These are phyloP conservation scores for Scedosporium boydii DNA, from an alignment of 2,329 filamentous ascomycete genomes.

Conservation along the genomic window DNA sequence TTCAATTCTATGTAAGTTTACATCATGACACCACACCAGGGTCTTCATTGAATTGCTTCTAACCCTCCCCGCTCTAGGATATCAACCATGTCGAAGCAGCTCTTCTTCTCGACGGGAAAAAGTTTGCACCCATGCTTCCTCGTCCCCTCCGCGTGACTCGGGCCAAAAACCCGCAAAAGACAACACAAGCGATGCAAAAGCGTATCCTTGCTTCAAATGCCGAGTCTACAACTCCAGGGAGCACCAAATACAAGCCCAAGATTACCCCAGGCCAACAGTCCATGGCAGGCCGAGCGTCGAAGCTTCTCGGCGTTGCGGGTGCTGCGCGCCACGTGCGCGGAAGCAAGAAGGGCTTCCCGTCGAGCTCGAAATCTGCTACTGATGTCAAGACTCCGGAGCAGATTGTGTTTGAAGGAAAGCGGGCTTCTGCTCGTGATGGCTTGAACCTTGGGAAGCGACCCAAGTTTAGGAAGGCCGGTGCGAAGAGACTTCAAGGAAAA, in stretches of 20 bases:
- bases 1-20: conserved; percentile 69
- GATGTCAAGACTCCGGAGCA: conserved; percentile 52
- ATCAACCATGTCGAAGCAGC: conserved; percentile 85
- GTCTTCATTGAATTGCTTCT: conserved; percentile 10
- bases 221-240: conserved; percentile 15
- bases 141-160: conserved; percentile 76
- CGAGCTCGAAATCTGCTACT: conserved; percentile 9
- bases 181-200: conserved; percentile 40
- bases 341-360: conserved; percentile 19
- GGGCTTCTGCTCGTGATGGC: conserved; percentile 58
- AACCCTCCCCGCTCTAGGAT: conserved; percentile 41
- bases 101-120: conserved; percentile 79
- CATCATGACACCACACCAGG: background rate
- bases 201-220: conserved; percentile 26
- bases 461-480: conserved; percentile 31
- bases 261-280: conserved; percentile 60
- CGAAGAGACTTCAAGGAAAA: conserved; percentile 26
- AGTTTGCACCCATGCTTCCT: conserved; percentile 89
- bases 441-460: conserved; percentile 48
- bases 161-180: conserved; percentile 65
- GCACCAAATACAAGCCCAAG: conserved; percentile 55
- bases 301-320: conserved; percentile 62
- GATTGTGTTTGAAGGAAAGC: conserved; percentile 73
- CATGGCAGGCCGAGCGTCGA: conserved; percentile 61
- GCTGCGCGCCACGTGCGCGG: conserved; percentile 36